Evolutionary conservation across 768 basidiomycete species (phyloP).

Genomic region (Boletus subparvulus): DNA sequence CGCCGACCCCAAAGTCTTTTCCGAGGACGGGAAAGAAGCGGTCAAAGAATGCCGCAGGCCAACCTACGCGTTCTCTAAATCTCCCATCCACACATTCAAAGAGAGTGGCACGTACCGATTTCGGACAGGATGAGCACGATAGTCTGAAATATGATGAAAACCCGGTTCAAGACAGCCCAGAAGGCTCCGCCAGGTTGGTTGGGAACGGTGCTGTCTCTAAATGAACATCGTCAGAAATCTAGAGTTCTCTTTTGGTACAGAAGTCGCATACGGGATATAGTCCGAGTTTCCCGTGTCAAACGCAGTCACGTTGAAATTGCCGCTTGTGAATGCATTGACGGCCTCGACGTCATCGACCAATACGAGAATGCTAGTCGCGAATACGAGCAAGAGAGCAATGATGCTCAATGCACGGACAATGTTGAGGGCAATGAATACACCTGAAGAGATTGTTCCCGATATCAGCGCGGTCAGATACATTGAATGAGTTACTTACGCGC

Average conservation of each 20-base stretch:
- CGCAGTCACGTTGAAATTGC: slow-evolving; percentile 37
- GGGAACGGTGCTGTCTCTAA: slow-evolving; percentile 79
- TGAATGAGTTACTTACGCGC: slow-evolving; percentile 22
- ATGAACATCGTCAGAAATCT: neutral
- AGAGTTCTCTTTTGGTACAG: neutral
- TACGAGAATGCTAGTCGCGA: slow-evolving; percentile 70
- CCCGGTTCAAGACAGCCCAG: slow-evolving; percentile 83
- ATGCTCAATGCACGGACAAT: slow-evolving; percentile 73
- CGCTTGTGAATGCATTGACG: slow-evolving; percentile 60
- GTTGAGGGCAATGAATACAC: slow-evolving; percentile 75
- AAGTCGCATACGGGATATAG: slow-evolving; percentile 70
- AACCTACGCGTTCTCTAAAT: slow-evolving; percentile 37
- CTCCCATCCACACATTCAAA: neutral
- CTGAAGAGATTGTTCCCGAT: slow-evolving; percentile 22
- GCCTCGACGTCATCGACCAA: slow-evolving; percentile 75
- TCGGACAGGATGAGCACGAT: slow-evolving; percentile 60
- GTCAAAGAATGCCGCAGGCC: slow-evolving; percentile 78
- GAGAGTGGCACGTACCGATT: slow-evolving; percentile 36
- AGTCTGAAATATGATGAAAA: slow-evolving; percentile 83
- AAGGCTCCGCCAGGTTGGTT: slow-evolving; percentile 91
- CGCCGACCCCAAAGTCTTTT: slow-evolving; percentile 78
- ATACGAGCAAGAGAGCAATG: slow-evolving; percentile 75
- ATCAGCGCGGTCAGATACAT: neutral
- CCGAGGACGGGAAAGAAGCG: slow-evolving; percentile 93
- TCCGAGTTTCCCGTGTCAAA: slow-evolving; percentile 58